Evolutionary conservation across 2,329 filamentous ascomycete genomes (phyloP), one percentile per base, ranked within the genome.

Genomic region (Dactylellina parvicollis): DNA sequence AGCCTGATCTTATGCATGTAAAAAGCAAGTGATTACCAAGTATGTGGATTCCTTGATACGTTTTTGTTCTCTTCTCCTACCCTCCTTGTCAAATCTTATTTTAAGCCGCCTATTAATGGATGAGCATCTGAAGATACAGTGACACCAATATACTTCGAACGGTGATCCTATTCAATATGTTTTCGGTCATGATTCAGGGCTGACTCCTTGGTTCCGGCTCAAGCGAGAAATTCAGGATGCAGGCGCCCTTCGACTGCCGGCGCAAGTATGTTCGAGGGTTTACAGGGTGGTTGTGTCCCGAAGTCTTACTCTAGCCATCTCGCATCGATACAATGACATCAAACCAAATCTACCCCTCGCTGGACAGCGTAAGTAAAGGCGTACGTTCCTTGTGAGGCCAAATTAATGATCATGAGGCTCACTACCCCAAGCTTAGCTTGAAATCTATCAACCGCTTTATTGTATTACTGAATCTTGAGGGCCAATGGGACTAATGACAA

Each of bases 71-170:
- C 16, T 8, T 10, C 3, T 30, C 22, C 20, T 38, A 28, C 14
- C 22, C 44, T 42, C 16, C n/a, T 46, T 72, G 59, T 54, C 69
- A 73, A 73, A 66, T 73, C 38, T 55, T 42, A 54, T 56, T 61
- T 61, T 32, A 26, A 57, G 42, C 66, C 50, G 50, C 66, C 28
- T 60, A 32, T 54, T 38, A 16, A 36, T 14, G 26, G 28, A 12
- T n/a, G 14, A 16, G 3, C 3, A n/a, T 18, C 22, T 3, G 7
- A 14, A 9, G 26, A 18, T 50, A 26, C 5, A 4, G 22, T 22
- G 20, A 22, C 30, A 32, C 5, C 5, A 32, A 5, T 5, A 32
- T 32, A 5, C 5, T 32, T 14, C 16, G 10, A 49, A 49, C 2
- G 16, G 4, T 26, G 24, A 30, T 50, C 26, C 26, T 34, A 34